A percentile compares a stretch with the other conserved stretches of the same genome.
phyloP scores from a whole-genome alignment of 2,329 filamentous ascomycete genomes.

The Xylariales sp. region DNA sequence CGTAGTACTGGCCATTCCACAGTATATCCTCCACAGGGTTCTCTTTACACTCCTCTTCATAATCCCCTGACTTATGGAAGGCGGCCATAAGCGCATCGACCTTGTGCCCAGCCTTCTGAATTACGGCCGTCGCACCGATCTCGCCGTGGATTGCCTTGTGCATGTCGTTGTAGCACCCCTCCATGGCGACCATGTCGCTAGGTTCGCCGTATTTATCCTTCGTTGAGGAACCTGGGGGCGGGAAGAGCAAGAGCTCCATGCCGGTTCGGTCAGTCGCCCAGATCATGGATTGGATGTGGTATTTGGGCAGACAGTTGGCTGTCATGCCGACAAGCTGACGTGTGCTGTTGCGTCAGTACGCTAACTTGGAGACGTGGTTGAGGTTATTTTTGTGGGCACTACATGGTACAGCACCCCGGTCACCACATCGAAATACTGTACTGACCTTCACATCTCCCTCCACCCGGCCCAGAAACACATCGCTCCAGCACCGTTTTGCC shows the following conservation, averaged over 20 bases:
- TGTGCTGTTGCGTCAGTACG: too few relatives aligned
- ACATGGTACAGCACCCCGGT: too few relatives aligned
- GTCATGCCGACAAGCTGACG: conserved; percentile 33
- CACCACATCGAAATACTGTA: too few relatives aligned
- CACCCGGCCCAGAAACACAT: conserved; percentile 26
- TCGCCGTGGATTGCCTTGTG: conserved; percentile 26
- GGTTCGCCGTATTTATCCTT: conserved; percentile 20
- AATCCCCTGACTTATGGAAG: conserved; percentile 19
- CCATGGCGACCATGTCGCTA: conserved; percentile 23
- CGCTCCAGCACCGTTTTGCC: conserved; percentile 31
- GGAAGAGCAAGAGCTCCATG: conserved; percentile 30
- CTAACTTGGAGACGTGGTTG: too few relatives aligned
- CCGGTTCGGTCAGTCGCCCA: conserved; percentile 33
- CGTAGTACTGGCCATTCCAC: conserved; percentile 25
- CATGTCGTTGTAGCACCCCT: conserved; percentile 24
- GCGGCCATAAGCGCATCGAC: conserved; percentile 30
- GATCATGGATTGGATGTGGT: conserved; percentile 34
- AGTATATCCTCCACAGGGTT: conserved; percentile 21
- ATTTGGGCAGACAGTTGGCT: conserved; percentile 28
- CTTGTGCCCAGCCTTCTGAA: conserved; percentile 26
- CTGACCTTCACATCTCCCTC: conserved; percentile 26
- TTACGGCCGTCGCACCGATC: conserved; percentile 24
- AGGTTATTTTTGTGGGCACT: too few relatives aligned
- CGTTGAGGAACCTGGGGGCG: conserved; percentile 14
- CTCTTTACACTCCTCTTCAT: conserved; percentile 19